Conservation (phyloP, 2,329 filamentous ascomycete species). For the Didymella keratinophila region DNA sequence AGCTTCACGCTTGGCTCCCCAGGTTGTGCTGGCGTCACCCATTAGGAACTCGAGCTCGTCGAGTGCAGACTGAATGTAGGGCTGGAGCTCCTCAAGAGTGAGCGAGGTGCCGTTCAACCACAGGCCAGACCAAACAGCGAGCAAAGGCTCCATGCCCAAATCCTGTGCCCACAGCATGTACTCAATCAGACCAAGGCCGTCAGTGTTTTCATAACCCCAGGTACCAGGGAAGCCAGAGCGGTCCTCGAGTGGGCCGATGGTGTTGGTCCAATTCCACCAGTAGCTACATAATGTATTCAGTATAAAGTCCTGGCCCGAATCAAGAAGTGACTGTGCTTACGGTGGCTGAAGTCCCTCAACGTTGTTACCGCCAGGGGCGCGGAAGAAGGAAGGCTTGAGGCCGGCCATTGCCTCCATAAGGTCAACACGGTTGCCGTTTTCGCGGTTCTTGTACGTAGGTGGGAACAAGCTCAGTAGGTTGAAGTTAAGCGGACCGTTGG, state of each 20-base stretch:
- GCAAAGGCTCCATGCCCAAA: background rate
- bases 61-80: background rate
- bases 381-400: constrained; percentile 7
- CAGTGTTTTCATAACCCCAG: background rate
- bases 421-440: constrained; percentile 2
- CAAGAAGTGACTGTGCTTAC: background rate
- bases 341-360: constrained; percentile 4
- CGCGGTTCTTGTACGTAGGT: background rate
- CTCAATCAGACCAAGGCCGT: background rate
- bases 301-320: background rate
- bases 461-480: background rate
- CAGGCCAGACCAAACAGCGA: background rate
- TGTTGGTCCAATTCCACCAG: background rate
- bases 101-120: background rate
- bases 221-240: background rate
- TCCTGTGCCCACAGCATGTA: background rate
- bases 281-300: background rate
- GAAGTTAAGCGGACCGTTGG: background rate
- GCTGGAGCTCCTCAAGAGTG: background rate
- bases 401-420: constrained; percentile 2
- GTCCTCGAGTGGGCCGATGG: background rate
- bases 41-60: background rate
- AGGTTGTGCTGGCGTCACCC: background rate
- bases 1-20: background rate
- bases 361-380: constrained; percentile 2